These are phyloP conservation scores for Aspergillus chevalieri DNA, from an alignment of 2,329 filamentous ascomycete species.

Conservation along the genomic window DNA sequence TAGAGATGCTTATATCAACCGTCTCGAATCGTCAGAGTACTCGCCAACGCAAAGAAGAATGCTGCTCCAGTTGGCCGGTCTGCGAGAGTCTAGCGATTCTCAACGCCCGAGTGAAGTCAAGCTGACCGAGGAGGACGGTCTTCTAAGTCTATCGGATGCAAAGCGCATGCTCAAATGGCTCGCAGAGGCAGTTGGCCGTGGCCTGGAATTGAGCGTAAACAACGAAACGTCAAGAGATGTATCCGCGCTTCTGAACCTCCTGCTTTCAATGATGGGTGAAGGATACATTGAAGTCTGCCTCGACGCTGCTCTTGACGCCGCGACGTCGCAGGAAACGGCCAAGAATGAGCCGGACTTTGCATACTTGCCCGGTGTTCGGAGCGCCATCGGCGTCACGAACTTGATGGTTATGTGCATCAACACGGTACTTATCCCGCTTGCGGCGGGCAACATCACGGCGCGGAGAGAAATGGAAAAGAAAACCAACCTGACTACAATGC, in stretches of 20 bases:
- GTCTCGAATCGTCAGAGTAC: constrained; percentile 81
- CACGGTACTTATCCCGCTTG: constrained; percentile 83
- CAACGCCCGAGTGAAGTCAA: constrained; percentile 76
- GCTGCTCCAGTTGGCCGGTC: constrained; percentile 79
- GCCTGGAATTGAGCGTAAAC: constrained; percentile 80
- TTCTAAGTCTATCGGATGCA: constrained; percentile 74
- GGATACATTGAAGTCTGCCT: constrained; percentile 64
- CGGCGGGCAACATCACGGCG: constrained; percentile 82
- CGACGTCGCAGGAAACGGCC: constrained; percentile 66
- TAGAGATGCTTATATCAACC: constrained; percentile 84
- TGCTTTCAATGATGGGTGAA: constrained; percentile 82
- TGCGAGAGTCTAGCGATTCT: constrained; percentile 62
- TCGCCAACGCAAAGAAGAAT: constrained; percentile 83
- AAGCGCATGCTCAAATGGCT: constrained; percentile 98
- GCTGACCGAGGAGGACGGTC: constrained; percentile 82
- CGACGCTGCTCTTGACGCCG: constrained; percentile 66
- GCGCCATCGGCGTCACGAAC: constrained; percentile 81
- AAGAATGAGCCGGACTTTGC: constrained; percentile 83
- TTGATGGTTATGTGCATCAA: constrained; percentile 90
- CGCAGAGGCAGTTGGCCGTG: constrained; percentile 85
- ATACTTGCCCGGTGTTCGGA: constrained; percentile 72
- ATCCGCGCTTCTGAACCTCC: constrained; percentile 71
- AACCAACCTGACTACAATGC: constrained; percentile 63
- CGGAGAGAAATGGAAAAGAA: constrained; percentile 84
- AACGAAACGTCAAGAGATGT: constrained; percentile 93